Percentiles rank a stretch among this genome's conserved stretches.
These are phyloP conservation scores for Benincasa hispida DNA, from an alignment of 306 rosid species.

Conservation along the genomic window DNA sequence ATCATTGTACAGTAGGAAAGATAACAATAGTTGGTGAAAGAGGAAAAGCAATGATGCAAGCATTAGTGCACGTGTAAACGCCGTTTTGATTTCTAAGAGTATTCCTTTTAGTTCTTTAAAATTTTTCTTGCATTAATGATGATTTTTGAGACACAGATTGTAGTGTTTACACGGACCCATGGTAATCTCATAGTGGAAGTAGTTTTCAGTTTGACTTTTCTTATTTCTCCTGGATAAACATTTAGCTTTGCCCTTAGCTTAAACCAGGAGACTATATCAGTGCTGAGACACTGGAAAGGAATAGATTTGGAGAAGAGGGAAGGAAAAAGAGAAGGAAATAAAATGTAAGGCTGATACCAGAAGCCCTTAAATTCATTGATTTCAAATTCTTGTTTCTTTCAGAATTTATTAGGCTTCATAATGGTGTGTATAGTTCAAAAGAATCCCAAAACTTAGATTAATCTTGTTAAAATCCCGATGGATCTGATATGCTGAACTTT, in stretches of 20 bases:
- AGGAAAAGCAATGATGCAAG: not conserved
- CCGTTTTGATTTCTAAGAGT: not conserved
- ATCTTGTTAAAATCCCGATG: not conserved
- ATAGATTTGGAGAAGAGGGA: not conserved
- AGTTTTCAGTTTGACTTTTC: not conserved
- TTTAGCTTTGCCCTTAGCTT: not conserved
- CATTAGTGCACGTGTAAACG: not conserved
- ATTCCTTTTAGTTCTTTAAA: not conserved
- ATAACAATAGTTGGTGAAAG: not conserved
- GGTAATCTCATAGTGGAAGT: not conserved
- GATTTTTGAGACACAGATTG: not conserved
- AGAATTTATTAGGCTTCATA: not conserved
- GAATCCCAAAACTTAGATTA: not conserved
- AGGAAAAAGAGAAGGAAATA: not conserved
- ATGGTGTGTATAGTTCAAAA: not conserved
- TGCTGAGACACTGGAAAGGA: not conserved
- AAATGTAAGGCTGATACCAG: not conserved
- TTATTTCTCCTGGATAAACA: not conserved
- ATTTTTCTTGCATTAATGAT: not conserved
- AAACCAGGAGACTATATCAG: not conserved
- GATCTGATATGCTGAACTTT: not conserved
- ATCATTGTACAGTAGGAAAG: not conserved
- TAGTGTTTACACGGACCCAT: not conserved
- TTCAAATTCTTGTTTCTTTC: not conserved
- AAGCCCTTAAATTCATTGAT: not conserved